Conservation (phyloP, 345 rosid genomes). For the Melaleuca alternifolia region DNA sequence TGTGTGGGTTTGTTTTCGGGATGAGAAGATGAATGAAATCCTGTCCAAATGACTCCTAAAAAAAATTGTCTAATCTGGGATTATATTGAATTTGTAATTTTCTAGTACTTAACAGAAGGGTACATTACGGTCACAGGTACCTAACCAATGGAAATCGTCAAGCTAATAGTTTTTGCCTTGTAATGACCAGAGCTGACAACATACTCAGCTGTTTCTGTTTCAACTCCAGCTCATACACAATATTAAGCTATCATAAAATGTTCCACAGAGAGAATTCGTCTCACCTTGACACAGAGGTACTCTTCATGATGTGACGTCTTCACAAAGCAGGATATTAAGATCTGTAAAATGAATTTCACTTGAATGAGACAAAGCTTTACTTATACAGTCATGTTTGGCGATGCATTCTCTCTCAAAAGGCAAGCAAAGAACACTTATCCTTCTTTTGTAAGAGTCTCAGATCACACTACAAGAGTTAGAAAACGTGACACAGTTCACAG, state of each 20-base stretch:
- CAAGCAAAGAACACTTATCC: background rate
- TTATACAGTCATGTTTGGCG: background rate
- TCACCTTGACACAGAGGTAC: constrained; percentile 79
- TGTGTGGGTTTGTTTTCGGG: background rate
- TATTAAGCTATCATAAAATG: background rate
- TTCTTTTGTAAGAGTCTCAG: background rate
- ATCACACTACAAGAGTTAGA: background rate
- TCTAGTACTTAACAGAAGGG: background rate
- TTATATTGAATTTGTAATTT: background rate
- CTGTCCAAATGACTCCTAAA: background rate
- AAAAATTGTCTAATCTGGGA: background rate
- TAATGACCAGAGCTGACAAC: background rate
- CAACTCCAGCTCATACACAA: background rate
- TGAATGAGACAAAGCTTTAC: background rate
- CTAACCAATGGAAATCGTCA: background rate
- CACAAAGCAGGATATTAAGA: constrained; percentile 82
- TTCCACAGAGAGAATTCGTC: background rate
- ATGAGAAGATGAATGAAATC: background rate
- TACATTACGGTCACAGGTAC: background rate
- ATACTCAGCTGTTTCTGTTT: background rate
- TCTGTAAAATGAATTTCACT: constrained; percentile 31
- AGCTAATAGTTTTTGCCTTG: background rate
- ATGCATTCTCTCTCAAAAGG: background rate
- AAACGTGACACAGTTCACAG: background rate
- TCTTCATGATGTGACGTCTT: constrained; percentile 88